Evolutionary conservation across 768 basidiomycete species (phyloP).

Genomic region (Lentinula edodes): DNA sequence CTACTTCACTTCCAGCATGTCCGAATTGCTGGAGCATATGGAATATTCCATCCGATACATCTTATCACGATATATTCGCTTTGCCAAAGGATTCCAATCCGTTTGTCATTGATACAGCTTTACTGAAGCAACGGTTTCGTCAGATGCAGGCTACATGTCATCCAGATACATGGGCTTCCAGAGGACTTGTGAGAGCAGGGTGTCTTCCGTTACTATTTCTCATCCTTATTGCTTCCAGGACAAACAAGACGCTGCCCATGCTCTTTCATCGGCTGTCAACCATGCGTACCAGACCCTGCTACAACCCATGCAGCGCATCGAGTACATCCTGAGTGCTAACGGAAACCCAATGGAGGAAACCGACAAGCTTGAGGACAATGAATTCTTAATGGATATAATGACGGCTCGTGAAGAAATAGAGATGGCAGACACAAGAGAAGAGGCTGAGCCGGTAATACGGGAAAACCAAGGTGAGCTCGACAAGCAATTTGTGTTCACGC

Average conservation of each 20-base stretch:
- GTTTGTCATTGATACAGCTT: slow-evolving; percentile 58
- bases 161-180: slow-evolving; percentile 79
- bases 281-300: slow-evolving; percentile 73
- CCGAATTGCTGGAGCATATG: slow-evolving; percentile 64
- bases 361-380: slow-evolving; percentile 68
- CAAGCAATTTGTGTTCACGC: background rate
- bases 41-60: slow-evolving; percentile 32
- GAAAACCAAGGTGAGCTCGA: slow-evolving; percentile 47
- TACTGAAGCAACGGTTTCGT: slow-evolving; percentile 63
- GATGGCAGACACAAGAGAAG: slow-evolving; percentile 41
- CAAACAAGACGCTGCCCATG: slow-evolving; percentile 54
- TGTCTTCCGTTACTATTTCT: background rate
- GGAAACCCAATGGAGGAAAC: slow-evolving; percentile 55
- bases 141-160: slow-evolving; percentile 74
- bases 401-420: slow-evolving; percentile 76
- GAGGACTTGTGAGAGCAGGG: slow-evolving; percentile 45
- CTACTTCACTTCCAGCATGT: slow-evolving; percentile 71
- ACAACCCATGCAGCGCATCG: slow-evolving; percentile 69
- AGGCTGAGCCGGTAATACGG: slow-evolving; percentile 45
- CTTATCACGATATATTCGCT: slow-evolving; percentile 64
- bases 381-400: slow-evolving; percentile 73
- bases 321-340: slow-evolving; percentile 72
- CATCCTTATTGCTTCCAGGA: slow-evolving; percentile 28
- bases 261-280: slow-evolving; percentile 73
- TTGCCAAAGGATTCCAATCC: slow-evolving; percentile 59